Percentiles rank a stretch among this genome's conserved stretches.
These are phyloP conservation scores for Trypanosoma mega DNA, from an alignment of 208 protist species.

Conservation along the genomic window DNA sequence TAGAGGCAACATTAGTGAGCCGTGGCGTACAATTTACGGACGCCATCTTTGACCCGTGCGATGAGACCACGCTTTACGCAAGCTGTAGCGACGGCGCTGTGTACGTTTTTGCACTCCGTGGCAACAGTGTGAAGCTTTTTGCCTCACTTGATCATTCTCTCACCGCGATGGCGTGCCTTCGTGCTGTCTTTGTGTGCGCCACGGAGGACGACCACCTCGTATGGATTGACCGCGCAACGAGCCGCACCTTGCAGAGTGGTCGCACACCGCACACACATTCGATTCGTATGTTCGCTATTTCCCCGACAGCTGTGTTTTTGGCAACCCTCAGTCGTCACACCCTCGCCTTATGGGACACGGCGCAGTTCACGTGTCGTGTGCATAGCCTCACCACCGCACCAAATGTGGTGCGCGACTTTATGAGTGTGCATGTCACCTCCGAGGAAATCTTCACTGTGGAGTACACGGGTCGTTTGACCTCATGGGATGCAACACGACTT, in stretches of 20 bases:
- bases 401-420: conserved; percentile 8
- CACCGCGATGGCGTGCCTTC: conserved; percentile 15
- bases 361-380: conserved; percentile 15
- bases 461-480: conserved; percentile 9
- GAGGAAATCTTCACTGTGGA: conserved; percentile 21
- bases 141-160: conserved; percentile 14
- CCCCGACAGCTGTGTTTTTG: neutral
- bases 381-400: conserved; percentile 7
- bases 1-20: conserved; percentile 15
- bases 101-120: conserved; percentile 21
- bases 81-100: conserved; percentile 10
- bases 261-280: conserved; percentile 16
- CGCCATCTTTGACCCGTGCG: conserved; percentile 19
- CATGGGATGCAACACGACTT: conserved; percentile 14
- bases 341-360: conserved; percentile 25
- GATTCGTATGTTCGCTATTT: conserved; percentile 9
- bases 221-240: conserved; percentile 26
- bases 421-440: conserved; percentile 9
- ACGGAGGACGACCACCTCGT: conserved; percentile 15
- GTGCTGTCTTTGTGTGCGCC: conserved; percentile 18
- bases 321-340: conserved; percentile 21
- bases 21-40: conserved; percentile 16
- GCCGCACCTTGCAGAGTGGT: conserved; percentile 15
- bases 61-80: conserved; percentile 23
- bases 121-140: conserved; percentile 25